Evolutionary conservation across 2,329 filamentous ascomycete species (phyloP).

Genomic region (Aulographum hederae): DNA sequence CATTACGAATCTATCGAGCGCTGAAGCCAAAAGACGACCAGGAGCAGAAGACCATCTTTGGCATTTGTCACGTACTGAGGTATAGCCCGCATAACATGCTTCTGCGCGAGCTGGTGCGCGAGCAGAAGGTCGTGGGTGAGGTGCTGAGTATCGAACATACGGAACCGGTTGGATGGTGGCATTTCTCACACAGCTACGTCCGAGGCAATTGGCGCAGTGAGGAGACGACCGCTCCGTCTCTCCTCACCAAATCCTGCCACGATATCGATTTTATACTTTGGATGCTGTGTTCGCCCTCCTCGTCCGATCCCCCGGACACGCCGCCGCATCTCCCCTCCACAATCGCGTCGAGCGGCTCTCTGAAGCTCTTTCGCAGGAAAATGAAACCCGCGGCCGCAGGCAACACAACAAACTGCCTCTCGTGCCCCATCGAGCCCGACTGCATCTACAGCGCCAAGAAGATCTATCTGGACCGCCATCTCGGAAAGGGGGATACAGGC

Average conservation of each 20-base stretch:
- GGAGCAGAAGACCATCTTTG: conserved; percentile 41
- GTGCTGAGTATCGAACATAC: conserved; percentile 77
- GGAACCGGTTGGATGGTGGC: conserved; percentile 92
- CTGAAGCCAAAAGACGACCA: conserved; percentile 16
- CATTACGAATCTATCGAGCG: conserved; percentile 52
- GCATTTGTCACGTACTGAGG: conserved; percentile 81
- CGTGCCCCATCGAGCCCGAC: conserved; percentile 52
- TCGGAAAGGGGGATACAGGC: conserved; percentile 45
- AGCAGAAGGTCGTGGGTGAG: conserved; percentile 64
- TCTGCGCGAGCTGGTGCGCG: conserved; percentile 58
- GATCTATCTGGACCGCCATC: conserved; percentile 56
- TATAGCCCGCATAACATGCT: conserved; percentile 88
- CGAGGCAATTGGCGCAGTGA: conserved; percentile 85
- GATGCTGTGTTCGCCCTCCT: conserved; percentile 60
- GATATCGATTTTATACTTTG: conserved; percentile 88
- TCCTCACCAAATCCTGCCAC: conserved; percentile 91
- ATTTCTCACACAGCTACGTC: conserved; percentile 82
- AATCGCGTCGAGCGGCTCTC: conserved; percentile 56
- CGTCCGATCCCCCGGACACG: conserved; percentile 11
- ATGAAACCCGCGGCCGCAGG: conserved; percentile 64
- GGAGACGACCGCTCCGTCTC: conserved; percentile 54
- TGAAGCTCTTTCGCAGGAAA: conserved; percentile 59
- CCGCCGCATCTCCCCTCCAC: conserved; percentile 53
- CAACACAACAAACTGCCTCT: conserved; percentile 67
- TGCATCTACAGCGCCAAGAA: conserved; percentile 78